Percentiles rank a stretch among this genome's conserved stretches.
Evolutionary conservation across 495 filamentous ascomycete genomes (phyloP).

Genomic region (Geoglossum glabrum): DNA sequence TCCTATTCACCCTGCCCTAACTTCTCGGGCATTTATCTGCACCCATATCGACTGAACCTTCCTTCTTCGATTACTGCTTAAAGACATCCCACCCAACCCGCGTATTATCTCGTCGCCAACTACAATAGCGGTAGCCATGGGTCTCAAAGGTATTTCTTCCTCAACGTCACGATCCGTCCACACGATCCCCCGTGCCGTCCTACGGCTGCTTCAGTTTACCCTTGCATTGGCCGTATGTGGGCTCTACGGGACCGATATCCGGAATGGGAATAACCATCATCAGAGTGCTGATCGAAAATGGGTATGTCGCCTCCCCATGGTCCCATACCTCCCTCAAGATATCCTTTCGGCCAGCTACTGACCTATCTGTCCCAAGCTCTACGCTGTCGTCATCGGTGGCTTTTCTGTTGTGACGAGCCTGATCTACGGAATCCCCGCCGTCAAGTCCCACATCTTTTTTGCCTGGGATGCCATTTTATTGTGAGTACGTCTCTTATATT

Average conservation of each 20-base stretch:
- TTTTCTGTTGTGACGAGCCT: constrained; percentile 40
- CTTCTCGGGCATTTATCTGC: neutral
- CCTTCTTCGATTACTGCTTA: neutral
- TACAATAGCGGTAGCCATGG: neutral
- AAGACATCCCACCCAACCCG: neutral
- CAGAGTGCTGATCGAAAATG: constrained; percentile 42
- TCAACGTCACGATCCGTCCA: neutral
- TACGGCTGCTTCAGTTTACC: constrained; percentile 53
- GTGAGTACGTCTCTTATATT: constrained; percentile 7
- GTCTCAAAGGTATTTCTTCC: neutral
- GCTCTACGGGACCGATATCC: constrained; percentile 56
- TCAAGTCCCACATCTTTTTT: constrained; percentile 36
- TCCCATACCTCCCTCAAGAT: neutral
- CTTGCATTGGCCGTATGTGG: constrained; percentile 56
- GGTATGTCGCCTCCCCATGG: constrained; percentile 22
- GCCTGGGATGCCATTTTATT: constrained; percentile 52
- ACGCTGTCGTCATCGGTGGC: constrained; percentile 43
- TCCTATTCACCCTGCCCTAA: neutral
- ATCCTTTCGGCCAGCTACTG: constrained; percentile 5
- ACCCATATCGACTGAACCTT: neutral
- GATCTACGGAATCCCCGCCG: constrained; percentile 38
- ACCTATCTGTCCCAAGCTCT: constrained; percentile 25
- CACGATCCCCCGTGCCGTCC: constrained; percentile 17
- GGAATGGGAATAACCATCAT: constrained; percentile 30
- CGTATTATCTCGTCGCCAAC: neutral